phyloP scores from a whole-genome alignment of 306 rosid genomes.

The Dryas octopetala region DNA sequence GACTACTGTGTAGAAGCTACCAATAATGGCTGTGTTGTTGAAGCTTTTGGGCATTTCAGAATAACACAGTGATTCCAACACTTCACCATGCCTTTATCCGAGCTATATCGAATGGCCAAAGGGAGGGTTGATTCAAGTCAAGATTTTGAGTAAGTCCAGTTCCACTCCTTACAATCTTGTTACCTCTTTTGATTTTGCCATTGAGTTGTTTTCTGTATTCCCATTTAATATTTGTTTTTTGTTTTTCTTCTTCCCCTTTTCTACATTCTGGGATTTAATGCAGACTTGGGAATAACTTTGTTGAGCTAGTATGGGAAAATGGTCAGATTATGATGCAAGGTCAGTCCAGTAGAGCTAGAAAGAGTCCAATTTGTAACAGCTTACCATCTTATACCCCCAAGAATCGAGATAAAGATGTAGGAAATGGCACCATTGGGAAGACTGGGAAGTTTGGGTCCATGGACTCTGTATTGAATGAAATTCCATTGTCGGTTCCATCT shows the following conservation, averaged over 20 bases:
- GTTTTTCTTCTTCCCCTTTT: background rate
- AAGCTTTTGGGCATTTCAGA: slow-evolving; percentile 38
- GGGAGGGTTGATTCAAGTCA: slow-evolving; percentile 50
- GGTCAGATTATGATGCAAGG: slow-evolving; percentile 82
- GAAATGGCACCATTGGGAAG: slow-evolving; percentile 42
- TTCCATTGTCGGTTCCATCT: slow-evolving; percentile 63
- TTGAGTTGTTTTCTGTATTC: slow-evolving; percentile 17
- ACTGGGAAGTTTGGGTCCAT: slow-evolving; percentile 56
- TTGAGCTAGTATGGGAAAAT: slow-evolving; percentile 89
- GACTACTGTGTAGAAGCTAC: slow-evolving; percentile 34
- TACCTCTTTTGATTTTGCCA: slow-evolving; percentile 20
- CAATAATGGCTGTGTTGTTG: slow-evolving; percentile 30
- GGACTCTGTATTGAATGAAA: slow-evolving; percentile 54
- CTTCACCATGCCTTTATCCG: slow-evolving; percentile 78
- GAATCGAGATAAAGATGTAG: slow-evolving; percentile 59
- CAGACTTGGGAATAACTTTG: slow-evolving; percentile 71
- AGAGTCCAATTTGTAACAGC: slow-evolving; percentile 50
- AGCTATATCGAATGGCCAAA: slow-evolving; percentile 67
- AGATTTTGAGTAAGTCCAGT: slow-evolving; percentile 68
- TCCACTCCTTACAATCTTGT: slow-evolving; percentile 1
- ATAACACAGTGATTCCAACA: slow-evolving; percentile 31
- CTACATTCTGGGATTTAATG: slow-evolving; percentile 37
- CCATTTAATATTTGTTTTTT: slow-evolving; percentile 11
- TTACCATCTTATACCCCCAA: slow-evolving; percentile 53
- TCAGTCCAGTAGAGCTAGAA: slow-evolving; percentile 70